Conservation (phyloP, 805 yeast species). For the Blastobotrys terrestris region DNA sequence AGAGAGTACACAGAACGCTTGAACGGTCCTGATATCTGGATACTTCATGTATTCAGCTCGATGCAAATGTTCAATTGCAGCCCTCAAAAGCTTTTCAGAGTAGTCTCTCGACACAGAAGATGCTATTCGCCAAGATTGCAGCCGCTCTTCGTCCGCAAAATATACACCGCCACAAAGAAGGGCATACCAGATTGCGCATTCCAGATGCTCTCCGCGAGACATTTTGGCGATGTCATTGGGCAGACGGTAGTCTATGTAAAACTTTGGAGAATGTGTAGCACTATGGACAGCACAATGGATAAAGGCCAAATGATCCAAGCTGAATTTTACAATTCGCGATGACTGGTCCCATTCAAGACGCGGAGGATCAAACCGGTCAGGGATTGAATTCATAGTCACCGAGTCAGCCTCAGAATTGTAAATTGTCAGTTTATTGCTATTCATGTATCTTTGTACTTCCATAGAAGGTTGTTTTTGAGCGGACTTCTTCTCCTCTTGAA, state of each 20-base stretch:
- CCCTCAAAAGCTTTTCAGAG: not conserved
- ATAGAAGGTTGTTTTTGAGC: not conserved
- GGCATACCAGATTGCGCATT: not conserved
- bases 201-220: not conserved
- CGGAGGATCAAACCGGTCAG: too few species aligned
- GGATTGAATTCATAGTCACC: too few species aligned
- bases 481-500: not conserved
- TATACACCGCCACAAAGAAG: not conserved
- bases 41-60: not conserved
- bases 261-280: too few species aligned
- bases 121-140: not conserved
- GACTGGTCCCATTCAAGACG: not conserved
- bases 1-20: constrained; percentile 1
- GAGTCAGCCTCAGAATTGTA: too few species aligned
- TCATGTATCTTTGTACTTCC: not conserved
- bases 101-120: not conserved
- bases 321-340: not conserved
- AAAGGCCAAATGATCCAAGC: not conserved
- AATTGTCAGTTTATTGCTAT: too few species aligned
- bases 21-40: constrained; percentile 4
- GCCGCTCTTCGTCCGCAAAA: not conserved
- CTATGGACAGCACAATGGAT: not conserved
- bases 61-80: constrained; percentile 2
- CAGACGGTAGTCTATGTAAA: not conserved
- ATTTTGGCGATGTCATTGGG: not conserved